Evolutionary conservation across 768 basidiomycete genomes (phyloP).

Genomic region (Auricularia sp.): DNA sequence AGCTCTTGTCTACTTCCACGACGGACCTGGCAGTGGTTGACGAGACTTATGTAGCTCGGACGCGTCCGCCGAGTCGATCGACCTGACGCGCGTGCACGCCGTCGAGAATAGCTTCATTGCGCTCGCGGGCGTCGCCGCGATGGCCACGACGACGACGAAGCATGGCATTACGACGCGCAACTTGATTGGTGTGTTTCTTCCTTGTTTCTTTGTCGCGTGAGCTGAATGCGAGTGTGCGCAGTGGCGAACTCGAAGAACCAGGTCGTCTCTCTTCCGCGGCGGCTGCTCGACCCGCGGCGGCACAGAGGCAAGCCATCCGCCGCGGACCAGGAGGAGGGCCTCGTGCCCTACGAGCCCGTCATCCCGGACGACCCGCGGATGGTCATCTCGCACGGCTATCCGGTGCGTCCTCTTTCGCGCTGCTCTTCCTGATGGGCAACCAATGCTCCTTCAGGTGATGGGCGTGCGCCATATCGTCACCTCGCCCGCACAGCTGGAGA

Average conservation of each 20-base stretch:
- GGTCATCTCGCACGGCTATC: slow-evolving; percentile 46
- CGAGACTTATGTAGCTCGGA: slow-evolving; percentile 33
- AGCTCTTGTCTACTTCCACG: not conserved
- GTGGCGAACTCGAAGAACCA: slow-evolving; percentile 71
- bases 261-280: slow-evolving; percentile 62
- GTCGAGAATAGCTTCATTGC: slow-evolving; percentile 64
- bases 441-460: slow-evolving; percentile 44
- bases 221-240: slow-evolving; percentile 19
- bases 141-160: slow-evolving; percentile 72
- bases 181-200: slow-evolving; percentile 55
- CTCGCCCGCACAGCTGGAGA: slow-evolving; percentile 79
- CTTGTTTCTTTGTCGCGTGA: no score
- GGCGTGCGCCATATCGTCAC: slow-evolving; percentile 62
- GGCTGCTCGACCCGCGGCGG: slow-evolving; percentile 73
- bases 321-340: slow-evolving; percentile 75
- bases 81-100: slow-evolving; percentile 42
- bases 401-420: slow-evolving; percentile 27
- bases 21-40: no score
- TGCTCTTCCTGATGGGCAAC: not conserved
- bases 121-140: slow-evolving; percentile 55
- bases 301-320: slow-evolving; percentile 66
- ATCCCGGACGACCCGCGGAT: slow-evolving; percentile 57
- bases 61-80: slow-evolving; percentile 44
- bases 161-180: slow-evolving; percentile 84
- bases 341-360: slow-evolving; percentile 77